Base-by-base conservation (phyloP, 2,329 filamentous ascomycete species). In the Macrophomina pseudophaseolina region DNA sequence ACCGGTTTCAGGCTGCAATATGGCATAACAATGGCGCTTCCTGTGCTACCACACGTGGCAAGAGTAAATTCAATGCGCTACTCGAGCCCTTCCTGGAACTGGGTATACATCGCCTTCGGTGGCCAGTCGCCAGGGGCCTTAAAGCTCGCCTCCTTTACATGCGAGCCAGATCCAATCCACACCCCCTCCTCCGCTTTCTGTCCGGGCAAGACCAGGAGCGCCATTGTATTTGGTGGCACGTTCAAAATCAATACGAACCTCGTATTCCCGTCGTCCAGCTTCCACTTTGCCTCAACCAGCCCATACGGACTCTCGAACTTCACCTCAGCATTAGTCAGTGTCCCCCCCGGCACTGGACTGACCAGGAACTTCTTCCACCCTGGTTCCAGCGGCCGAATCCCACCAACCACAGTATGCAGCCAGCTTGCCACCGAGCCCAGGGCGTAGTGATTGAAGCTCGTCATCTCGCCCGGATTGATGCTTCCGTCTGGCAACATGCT, bases 371-470 rank as follows among this genome's bases (percentile, higher is more conserved):
- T 74, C 71, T 79, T 80, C 77, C 81, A 83, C 0, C 80, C 81
- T 0, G 81, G 77, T 46, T 79, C 75, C 1, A 73, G 73, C 0
- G 79, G 78, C 0, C 75, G 74, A 0, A 84, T 70, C 0, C 82
- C 82, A 1, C 80, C 82, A 11, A 84, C 74, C 4, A 74, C 76
- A 46, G 76, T 73, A 66, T 84, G 81, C 32, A 84, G 77, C 81
- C 81, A 85, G 66, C 82, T 77, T 1, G 79, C 81, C 0, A 85
- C 81, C 0, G 81, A 80, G 0, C 83, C 82, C n/a, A 84, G 79
- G 0, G 83, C 79, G 64, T 85, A 85, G 68, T 85, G 82, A 38
- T 85, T 84, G 68, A 83, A 83, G 18, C 81, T 84, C 0, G 82
- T 83, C 83, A 85, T 85, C 38, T 75, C 70, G 0, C 82, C 80